These are phyloP conservation scores for Quercus bicolor DNA, from an alignment of 306 rosid species.

Conservation along the genomic window DNA sequence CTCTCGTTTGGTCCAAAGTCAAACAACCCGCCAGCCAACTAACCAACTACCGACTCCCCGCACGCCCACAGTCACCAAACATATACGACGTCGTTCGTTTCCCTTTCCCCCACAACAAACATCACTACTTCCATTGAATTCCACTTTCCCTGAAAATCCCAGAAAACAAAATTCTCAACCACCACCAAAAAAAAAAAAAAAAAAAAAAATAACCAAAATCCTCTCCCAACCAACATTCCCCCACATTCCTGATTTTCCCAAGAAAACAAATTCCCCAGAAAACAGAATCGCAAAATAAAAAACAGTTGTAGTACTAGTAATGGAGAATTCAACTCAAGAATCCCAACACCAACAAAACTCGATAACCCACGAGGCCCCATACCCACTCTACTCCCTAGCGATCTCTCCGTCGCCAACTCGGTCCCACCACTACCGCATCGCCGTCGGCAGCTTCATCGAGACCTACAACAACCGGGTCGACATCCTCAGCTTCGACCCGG, in stretches of 20 bases:
- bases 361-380: constrained; percentile 68
- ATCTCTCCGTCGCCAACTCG: constrained; percentile 45
- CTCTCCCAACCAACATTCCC: not conserved
- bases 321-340: constrained; percentile 75
- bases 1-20: too few relatives aligned
- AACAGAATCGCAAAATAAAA: not conserved
- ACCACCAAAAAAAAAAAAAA: too few relatives aligned
- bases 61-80: too few relatives aligned
- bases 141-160: not conserved
- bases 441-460: constrained; percentile 87
- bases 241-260: not conserved
- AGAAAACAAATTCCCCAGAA: not conserved
- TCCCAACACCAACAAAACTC: constrained; percentile 43
- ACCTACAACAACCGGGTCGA: constrained; percentile 80
- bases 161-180: too few relatives aligned
- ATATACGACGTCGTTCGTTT: too few relatives aligned
- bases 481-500: constrained; percentile 77
- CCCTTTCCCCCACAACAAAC: too few relatives aligned
- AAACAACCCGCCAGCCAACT: too few relatives aligned
- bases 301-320: not conserved
- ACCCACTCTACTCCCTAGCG: constrained; percentile 75
- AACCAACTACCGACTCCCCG: too few relatives aligned
- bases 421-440: constrained; percentile 42
- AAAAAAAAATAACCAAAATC: not conserved
- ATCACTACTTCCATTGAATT: too few relatives aligned